phyloP scores from a whole-genome alignment of 345 rosid genomes.

The Bruguiera sexangula region DNA sequence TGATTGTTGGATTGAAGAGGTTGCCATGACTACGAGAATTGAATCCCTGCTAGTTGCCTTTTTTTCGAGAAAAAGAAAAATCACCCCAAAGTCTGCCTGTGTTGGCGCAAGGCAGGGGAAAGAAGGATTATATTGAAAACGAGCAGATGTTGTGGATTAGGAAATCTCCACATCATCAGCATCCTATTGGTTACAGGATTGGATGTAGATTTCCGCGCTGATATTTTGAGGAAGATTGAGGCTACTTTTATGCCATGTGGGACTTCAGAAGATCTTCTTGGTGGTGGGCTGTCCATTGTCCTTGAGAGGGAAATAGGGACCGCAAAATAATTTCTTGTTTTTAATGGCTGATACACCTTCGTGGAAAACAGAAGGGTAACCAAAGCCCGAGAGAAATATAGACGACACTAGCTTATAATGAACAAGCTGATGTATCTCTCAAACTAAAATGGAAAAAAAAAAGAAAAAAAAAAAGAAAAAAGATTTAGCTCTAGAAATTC shows the following conservation, averaged over 20 bases:
- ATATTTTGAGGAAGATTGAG: constrained; percentile 28
- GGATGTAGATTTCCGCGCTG: constrained; percentile 40
- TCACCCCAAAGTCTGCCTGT: background rate
- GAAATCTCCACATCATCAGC: constrained; percentile 46
- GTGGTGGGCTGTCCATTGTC: background rate
- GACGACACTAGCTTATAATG: too few relatives aligned
- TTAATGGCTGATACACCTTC: too few relatives aligned
- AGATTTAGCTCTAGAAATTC: too few relatives aligned
- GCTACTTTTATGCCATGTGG: constrained; percentile 39
- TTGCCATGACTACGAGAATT: constrained; percentile 48
- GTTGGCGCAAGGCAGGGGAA: background rate
- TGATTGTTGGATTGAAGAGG: constrained; percentile 78
- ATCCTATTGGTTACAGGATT: constrained; percentile 40
- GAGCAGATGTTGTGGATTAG: constrained; percentile 38
- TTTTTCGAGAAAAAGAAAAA: too few relatives aligned
- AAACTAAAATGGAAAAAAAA: too few relatives aligned
- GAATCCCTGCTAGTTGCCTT: background rate
- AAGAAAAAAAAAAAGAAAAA: too few relatives aligned
- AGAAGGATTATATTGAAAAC: constrained; percentile 32
- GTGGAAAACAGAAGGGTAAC: too few relatives aligned
- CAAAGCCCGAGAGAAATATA: too few relatives aligned
- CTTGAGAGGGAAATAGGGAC: background rate
- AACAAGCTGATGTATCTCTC: too few relatives aligned
- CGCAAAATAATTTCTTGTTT: background rate
- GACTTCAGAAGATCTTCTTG: constrained; percentile 30